Percentiles rank a stretch among this genome's conserved stretches.
These are phyloP conservation scores for Meira nashicola DNA, from an alignment of 1,284 basidiomycete genomes.

Conservation along the genomic window DNA sequence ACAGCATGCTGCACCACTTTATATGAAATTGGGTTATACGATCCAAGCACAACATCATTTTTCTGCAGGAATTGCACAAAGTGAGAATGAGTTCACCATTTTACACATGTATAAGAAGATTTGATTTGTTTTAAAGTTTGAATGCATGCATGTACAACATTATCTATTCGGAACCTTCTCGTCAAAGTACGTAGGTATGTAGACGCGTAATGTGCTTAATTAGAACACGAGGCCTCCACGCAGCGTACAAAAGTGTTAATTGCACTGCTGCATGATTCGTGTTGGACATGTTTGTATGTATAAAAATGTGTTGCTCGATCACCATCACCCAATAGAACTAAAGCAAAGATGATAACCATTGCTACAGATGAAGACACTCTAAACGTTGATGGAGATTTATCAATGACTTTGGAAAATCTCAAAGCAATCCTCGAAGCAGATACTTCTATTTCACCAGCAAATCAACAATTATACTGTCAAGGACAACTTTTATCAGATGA, in stretches of 20 bases:
- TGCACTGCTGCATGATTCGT: background rate
- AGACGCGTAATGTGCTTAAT: too few relatives aligned
- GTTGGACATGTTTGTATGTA: background rate
- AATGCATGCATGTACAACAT: too few relatives aligned
- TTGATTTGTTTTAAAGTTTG: too few relatives aligned
- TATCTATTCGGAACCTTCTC: too few relatives aligned
- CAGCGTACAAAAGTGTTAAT: background rate
- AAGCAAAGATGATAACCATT: conserved; percentile 44
- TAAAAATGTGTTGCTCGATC: background rate
- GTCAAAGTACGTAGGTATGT: too few relatives aligned
- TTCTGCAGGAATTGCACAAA: too few relatives aligned
- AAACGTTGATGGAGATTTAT: conserved; percentile 38
- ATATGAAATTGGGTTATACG: too few relatives aligned
- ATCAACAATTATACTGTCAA: conserved; percentile 32
- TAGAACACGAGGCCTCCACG: too few relatives aligned
- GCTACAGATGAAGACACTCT: conserved; percentile 36
- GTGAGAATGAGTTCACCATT: too few relatives aligned
- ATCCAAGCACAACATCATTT: too few relatives aligned
- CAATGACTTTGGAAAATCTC: conserved; percentile 45
- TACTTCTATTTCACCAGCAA: conserved; percentile 26
- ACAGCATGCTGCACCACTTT: too few relatives aligned
- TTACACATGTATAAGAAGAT: too few relatives aligned
- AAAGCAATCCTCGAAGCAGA: conserved; percentile 45
- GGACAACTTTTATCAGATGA: conserved; percentile 24
- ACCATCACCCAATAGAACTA: background rate